Evolutionary conservation across 192 early-diverging fungal genomes (phyloP).

Genomic region (Gonapodya sp.): DNA sequence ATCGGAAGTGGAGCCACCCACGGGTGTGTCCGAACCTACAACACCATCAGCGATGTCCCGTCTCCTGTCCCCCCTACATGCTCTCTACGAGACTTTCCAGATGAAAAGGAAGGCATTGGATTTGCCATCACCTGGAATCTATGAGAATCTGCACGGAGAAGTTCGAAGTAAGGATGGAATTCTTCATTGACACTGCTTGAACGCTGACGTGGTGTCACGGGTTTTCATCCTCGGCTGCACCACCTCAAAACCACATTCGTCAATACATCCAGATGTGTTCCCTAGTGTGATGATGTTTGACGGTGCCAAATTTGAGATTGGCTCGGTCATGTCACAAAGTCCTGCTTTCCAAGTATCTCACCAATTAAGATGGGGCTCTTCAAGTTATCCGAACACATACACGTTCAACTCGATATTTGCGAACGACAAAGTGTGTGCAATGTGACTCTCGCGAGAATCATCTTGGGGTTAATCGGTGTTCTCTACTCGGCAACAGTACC

Average conservation of each 20-base stretch:
- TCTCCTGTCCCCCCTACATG: background rate
- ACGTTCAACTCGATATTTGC: conserved; percentile 86
- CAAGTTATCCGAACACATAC: conserved; percentile 67
- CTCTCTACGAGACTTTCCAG: background rate
- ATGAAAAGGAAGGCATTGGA: conserved; percentile 12
- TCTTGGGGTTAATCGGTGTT: background rate
- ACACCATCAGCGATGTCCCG: background rate
- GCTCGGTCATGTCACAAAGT: conserved; percentile 84
- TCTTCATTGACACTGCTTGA: no score
- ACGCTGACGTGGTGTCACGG: no score
- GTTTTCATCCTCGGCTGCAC: no score
- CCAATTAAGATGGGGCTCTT: conserved; percentile 76
- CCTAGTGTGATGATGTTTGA: conserved; percentile 84
- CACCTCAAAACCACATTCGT: no score
- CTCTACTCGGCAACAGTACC: conserved; percentile 38
- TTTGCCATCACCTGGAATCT: conserved; percentile 72
- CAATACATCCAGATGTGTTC: conserved; percentile 51
- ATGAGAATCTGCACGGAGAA: conserved; percentile 73
- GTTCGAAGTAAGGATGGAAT: conserved; percentile 68
- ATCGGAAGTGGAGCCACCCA: background rate
- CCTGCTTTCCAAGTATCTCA: conserved; percentile 79
- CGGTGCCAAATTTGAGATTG: conserved; percentile 87
- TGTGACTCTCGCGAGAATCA: background rate
- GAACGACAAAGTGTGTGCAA: conserved; percentile 49
- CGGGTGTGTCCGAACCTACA: background rate